Base-by-base conservation (phyloP, 495 filamentous ascomycete species). In the Neurospora sp. region DNA sequence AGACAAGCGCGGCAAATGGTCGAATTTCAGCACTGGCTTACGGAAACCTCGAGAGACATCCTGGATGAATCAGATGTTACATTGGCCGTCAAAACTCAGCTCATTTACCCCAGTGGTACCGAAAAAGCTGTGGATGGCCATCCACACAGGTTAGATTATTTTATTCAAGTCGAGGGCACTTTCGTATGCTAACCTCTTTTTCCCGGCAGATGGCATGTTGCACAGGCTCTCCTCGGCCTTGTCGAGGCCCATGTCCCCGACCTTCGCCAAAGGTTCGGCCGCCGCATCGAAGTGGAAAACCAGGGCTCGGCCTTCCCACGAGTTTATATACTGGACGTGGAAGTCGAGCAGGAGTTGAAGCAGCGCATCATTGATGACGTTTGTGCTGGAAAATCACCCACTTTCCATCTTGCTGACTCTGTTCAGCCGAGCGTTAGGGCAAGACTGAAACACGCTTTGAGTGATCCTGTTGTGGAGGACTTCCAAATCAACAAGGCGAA, bases 21-120 rank as follows among this genome's bases (percentile, higher is more conserved):
- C 53, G 77, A 74, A 31, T 78, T 85, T 4, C 85, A 90, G 73
- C 68, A 46, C 5, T 88, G 87, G 87, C 61, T 90, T 4, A 78
- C 82, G 31, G 20, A 72, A 0, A 73, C 73, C 38, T 83, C 79
- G 40, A 83, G 87, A 11, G 88, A 90, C 76, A 78, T 90, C 1
- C 75, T 90, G 0, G 88, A 89, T 74, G 88, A 90, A 72, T 87
- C 82, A 8, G 88, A 90, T 71, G 83, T 83, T 39, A 87, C 85
- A 0, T 74, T 90, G 10, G 81, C 85, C 0, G 81, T 85, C 0
- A 81, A 81, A 39, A 85, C 84, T 0, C 84, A 86, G 73, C 77
- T 86, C 1, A 86, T 84, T 61, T 88, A 88, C 66, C 87, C 86
- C 0, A 82, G 81, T 5, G 86, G 86, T 0, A 75, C 82, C 2